Evolutionary conservation across 2,329 filamentous ascomycete species (phyloP).

Genomic region (Diaporthe ilicicola): DNA sequence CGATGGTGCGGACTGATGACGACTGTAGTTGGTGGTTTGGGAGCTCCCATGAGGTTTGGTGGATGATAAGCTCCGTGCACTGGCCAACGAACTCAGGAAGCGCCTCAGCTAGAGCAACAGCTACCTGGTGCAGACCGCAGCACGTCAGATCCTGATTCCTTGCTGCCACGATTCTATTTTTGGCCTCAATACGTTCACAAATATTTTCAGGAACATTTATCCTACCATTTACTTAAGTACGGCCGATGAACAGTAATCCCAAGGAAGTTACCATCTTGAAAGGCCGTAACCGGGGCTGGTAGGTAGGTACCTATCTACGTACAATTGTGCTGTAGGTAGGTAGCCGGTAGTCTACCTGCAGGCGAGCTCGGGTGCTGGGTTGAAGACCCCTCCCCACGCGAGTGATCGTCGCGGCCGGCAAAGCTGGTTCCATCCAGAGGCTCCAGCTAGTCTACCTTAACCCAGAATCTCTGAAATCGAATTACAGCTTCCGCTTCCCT

Average conservation of each 20-base stretch:
- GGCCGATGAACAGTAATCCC: neutral
- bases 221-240: neutral
- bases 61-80: slow-evolving; percentile 31
- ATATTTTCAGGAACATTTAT: neutral
- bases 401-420: slow-evolving; percentile 9
- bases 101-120: neutral
- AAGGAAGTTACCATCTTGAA: neutral
- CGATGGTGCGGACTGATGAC: slow-evolving; percentile 23
- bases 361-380: neutral
- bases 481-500: neutral
- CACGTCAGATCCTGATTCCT: slow-evolving; percentile 23
- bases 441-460: neutral
- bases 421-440: slow-evolving; percentile 2
- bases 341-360: neutral
- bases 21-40: slow-evolving; percentile 30
- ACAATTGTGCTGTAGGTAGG: neutral
- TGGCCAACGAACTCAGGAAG: neutral
- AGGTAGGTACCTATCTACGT: neutral
- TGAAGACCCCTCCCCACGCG: neutral
- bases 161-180: slow-evolving; percentile 22
- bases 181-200: neutral
- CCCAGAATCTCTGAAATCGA: neutral
- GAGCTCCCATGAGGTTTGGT: slow-evolving; percentile 29
- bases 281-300: neutral
- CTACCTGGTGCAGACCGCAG: neutral